Conservation (phyloP, 2,329 filamentous ascomycete species). For the Blumeria graminis region DNA sequence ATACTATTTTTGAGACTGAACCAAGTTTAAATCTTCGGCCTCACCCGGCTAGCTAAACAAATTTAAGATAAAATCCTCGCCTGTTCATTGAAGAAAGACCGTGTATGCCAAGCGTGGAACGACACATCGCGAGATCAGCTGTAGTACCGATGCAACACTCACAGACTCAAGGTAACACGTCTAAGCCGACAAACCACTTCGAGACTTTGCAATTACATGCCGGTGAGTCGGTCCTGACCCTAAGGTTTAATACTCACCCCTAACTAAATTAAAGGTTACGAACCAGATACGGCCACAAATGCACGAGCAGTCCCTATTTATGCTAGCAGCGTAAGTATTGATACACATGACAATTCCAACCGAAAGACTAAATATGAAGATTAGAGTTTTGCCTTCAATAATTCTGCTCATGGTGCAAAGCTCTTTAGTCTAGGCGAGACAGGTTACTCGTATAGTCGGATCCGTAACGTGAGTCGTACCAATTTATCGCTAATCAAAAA, state of each 20-base stretch:
- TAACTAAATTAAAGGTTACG: slow-evolving; percentile 29
- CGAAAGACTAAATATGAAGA: slow-evolving; percentile 5
- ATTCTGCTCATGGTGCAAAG: slow-evolving; percentile 82
- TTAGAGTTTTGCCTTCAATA: slow-evolving; percentile 78
- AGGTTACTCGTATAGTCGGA: slow-evolving; percentile 87
- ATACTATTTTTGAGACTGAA: no score
- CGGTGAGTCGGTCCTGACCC: slow-evolving; percentile 22
- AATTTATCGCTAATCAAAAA: not conserved
- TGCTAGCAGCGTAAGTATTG: slow-evolving; percentile 42
- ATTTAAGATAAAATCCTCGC: no score
- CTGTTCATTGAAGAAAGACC: no score
- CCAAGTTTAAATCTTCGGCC: no score
- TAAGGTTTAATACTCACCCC: not conserved
- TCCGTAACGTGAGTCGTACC: slow-evolving; percentile 47
- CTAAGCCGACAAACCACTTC: slow-evolving; percentile 29
- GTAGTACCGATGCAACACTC: no score
- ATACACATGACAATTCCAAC: not conserved
- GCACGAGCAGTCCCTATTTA: slow-evolving; percentile 89
- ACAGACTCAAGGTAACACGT: no score
- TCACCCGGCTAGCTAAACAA: no score
- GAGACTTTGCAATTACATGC: slow-evolving; percentile 74
- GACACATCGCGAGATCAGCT: no score
- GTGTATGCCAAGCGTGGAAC: no score
- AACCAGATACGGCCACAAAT: slow-evolving; percentile 59
- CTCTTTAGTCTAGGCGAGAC: slow-evolving; percentile 93